Conservation (phyloP, 768 basidiomycete genomes). For the Phaeotremella skinneri region DNA sequence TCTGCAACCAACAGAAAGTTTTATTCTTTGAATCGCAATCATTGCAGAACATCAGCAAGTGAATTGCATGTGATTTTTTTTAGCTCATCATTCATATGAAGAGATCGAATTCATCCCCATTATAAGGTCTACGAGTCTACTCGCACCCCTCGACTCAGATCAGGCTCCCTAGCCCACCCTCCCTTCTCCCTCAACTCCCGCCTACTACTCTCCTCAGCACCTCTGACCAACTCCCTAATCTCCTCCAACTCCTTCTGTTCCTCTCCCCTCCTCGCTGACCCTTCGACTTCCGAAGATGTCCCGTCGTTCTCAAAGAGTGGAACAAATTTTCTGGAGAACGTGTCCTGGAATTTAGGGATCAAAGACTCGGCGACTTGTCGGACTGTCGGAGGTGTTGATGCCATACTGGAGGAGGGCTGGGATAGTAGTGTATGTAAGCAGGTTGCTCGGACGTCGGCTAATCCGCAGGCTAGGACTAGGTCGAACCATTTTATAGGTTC, state of each 20-base stretch:
- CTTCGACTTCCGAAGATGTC: too few species aligned
- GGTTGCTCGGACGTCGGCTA: slow-evolving; percentile 75
- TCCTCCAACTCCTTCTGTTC: slow-evolving; percentile 17
- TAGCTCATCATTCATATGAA: too few species aligned
- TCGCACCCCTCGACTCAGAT: slow-evolving; percentile 18
- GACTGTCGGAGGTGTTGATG: slow-evolving; percentile 16
- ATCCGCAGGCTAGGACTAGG: slow-evolving; percentile 83
- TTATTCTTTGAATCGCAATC: not conserved
- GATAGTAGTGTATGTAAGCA: slow-evolving; percentile 48
- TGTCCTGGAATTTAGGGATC: slow-evolving; percentile 32
- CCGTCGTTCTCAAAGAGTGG: too few species aligned
- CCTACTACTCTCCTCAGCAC: slow-evolving; percentile 37
- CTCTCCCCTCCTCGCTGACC: slow-evolving; percentile 4
- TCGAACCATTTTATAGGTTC: slow-evolving; percentile 85
- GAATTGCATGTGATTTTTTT: too few species aligned
- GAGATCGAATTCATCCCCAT: too few species aligned
- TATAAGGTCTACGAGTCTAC: too few species aligned
- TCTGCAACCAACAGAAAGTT: not conserved
- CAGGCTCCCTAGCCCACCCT: slow-evolving; percentile 36
- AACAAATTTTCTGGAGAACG: slow-evolving; percentile 33
- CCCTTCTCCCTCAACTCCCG: slow-evolving; percentile 21
- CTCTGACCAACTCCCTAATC: slow-evolving; percentile 23
- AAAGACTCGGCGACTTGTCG: slow-evolving; percentile 27
- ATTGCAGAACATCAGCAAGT: not conserved
- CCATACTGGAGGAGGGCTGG: not conserved